Evolutionary conservation across 371 early-diverging fungal genomes (phyloP).

Genomic region (Mortierella sp.): DNA sequence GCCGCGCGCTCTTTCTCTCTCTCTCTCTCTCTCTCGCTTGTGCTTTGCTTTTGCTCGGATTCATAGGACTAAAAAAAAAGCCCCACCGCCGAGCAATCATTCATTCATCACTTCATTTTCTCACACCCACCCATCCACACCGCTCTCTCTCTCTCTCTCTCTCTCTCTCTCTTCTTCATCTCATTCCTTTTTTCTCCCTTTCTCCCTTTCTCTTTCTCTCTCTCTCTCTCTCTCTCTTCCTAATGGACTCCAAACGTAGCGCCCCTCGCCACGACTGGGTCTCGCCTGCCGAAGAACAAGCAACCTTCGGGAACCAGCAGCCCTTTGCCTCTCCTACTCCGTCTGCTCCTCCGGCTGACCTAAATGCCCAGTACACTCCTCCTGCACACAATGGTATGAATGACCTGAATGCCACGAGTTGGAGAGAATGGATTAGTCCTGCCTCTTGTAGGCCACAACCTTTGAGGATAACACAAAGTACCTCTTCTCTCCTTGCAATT

Average conservation of each 20-base stretch:
- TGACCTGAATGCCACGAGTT: not conserved
- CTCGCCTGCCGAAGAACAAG: slow-evolving; percentile 16
- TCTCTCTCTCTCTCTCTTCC: not conserved
- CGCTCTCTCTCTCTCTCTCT: too few relatives aligned
- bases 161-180: too few relatives aligned
- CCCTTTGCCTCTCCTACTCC: slow-evolving; percentile 26
- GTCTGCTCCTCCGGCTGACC: slow-evolving; percentile 3
- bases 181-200: not conserved
- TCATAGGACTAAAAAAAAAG: not conserved
- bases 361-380: not conserved
- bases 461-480: too few relatives aligned
- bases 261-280: not conserved
- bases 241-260: slow-evolving; percentile 8
- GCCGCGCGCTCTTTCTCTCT: not conserved
- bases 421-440: not conserved
- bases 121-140: not conserved
- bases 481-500: not conserved
- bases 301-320: slow-evolving; percentile 36
- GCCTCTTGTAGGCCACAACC: not conserved
- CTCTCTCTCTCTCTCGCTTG: too few relatives aligned
- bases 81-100: too few relatives aligned
- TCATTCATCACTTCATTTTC: not conserved
- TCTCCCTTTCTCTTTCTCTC: not conserved
- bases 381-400: not conserved
- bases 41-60: slow-evolving; percentile 8